Percentiles rank a stretch among this genome's conserved stretches.
These are phyloP conservation scores for Candolleomyces efflorescens DNA, from an alignment of 768 basidiomycete genomes.

Conservation along the genomic window DNA sequence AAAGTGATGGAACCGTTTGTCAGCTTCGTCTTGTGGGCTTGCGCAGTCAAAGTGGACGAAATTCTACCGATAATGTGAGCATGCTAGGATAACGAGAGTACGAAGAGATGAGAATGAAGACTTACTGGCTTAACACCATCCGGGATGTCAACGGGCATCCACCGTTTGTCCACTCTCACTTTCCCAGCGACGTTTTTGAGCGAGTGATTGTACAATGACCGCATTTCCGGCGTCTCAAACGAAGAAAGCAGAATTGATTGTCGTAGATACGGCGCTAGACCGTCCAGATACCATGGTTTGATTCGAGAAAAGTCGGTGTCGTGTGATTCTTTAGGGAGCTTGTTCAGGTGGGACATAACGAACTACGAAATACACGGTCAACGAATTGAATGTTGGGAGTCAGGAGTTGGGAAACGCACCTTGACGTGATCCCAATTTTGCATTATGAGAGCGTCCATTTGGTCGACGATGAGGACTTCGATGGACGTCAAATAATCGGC, in stretches of 20 bases:
- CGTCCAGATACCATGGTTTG: constrained; percentile 97
- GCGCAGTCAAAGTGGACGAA: constrained; percentile 72
- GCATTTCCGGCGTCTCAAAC: constrained; percentile 86
- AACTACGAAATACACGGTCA: constrained; percentile 44
- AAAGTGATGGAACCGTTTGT: constrained; percentile 85
- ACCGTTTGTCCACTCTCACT: constrained; percentile 62
- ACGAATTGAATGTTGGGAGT: neutral
- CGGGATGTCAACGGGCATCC: constrained; percentile 73
- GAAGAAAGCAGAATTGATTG: constrained; percentile 87
- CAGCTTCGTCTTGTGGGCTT: constrained; percentile 73
- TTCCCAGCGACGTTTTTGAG: constrained; percentile 87
- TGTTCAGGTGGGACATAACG: constrained; percentile 79
- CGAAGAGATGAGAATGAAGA: constrained; percentile 1
- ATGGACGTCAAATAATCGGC: constrained; percentile 93
- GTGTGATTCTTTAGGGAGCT: constrained; percentile 88
- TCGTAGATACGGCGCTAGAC: constrained; percentile 83
- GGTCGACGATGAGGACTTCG: constrained; percentile 87
- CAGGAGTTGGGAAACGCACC: constrained; percentile 36
- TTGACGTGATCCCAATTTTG: constrained; percentile 99
- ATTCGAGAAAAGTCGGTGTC: constrained; percentile 95
- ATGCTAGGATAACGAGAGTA: neutral
- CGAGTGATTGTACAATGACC: constrained; percentile 68
- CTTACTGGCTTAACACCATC: constrained; percentile 79
- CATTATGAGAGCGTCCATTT: constrained; percentile 91
- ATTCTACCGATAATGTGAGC: constrained; percentile 35